Percentiles rank a stretch among this genome's conserved stretches.
Conservation (phyloP, 352 stramenopile genomes). For the Albugo candida region DNA sequence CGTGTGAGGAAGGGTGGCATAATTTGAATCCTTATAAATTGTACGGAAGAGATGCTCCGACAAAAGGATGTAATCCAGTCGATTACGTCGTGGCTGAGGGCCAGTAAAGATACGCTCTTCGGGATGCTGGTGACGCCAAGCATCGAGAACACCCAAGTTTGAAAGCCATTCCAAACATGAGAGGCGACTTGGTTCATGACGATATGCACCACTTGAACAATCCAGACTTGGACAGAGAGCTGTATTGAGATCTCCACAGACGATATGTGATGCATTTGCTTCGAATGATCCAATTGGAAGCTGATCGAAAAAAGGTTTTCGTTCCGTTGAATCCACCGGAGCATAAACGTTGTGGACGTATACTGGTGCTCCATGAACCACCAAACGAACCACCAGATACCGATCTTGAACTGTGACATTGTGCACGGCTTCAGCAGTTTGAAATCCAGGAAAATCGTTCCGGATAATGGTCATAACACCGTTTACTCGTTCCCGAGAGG, state of each 20-base stretch:
- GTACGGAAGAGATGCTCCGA: background rate
- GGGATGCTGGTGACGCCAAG: constrained; percentile 7
- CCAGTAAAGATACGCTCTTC: background rate
- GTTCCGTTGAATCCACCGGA: too few relatives aligned
- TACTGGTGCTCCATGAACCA: too few relatives aligned
- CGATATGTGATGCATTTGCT: constrained; percentile 3
- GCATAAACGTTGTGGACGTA: too few relatives aligned
- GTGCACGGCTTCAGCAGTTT: too few relatives aligned
- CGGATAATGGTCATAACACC: too few relatives aligned
- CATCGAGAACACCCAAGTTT: constrained; percentile 6
- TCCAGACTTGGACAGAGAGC: constrained; percentile 1
- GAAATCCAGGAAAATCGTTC: too few relatives aligned
- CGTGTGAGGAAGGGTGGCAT: background rate
- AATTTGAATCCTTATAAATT: background rate
- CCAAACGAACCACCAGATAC: too few relatives aligned
- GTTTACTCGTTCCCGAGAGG: too few relatives aligned
- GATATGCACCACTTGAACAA: background rate
- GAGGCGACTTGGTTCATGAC: background rate
- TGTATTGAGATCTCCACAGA: constrained; percentile 9
- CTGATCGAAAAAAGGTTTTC: too few relatives aligned
- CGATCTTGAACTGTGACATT: too few relatives aligned
- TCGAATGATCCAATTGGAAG: too few relatives aligned
- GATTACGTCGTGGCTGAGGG: constrained; percentile 4
- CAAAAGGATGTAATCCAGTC: constrained; percentile 12
- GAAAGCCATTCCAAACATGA: constrained; percentile 5